phyloP scores from a whole-genome alignment of 2,329 filamentous ascomycete genomes.

The Erysiphe pulchra region DNA sequence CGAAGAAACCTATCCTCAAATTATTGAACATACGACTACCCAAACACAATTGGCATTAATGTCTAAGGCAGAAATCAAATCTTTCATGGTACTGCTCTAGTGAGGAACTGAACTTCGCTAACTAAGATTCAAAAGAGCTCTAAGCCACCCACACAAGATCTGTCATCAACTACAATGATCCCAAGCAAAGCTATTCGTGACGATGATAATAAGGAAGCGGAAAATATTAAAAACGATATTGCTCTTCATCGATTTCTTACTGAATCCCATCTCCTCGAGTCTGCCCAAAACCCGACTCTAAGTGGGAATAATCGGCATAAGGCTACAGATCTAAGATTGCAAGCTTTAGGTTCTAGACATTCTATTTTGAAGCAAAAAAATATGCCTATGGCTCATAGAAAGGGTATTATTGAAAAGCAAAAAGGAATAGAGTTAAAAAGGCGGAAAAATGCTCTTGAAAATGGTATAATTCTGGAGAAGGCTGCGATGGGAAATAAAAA shows the following conservation, averaged over 20 bases:
- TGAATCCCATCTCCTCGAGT: constrained; percentile 69
- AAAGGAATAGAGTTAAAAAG: constrained; percentile 40
- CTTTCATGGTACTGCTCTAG: constrained; percentile 32
- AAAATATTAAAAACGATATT: constrained; percentile 70
- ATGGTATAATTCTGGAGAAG: constrained; percentile 66
- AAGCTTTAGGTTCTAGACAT: constrained; percentile 51
- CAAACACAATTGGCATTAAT: constrained; percentile 15
- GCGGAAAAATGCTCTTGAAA: constrained; percentile 60
- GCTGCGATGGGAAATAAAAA: constrained; percentile 15
- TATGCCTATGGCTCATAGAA: constrained; percentile 72
- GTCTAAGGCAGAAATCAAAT: constrained; percentile 45
- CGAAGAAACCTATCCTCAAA: constrained; percentile 17
- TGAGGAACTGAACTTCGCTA: background rate
- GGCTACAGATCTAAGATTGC: constrained; percentile 62
- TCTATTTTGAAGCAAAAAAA: constrained; percentile 55
- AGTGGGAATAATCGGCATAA: constrained; percentile 50
- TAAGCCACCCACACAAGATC: constrained; percentile 8
- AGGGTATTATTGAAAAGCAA: constrained; percentile 54
- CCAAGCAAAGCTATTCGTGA: constrained; percentile 13
- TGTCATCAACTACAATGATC: constrained; percentile 7
- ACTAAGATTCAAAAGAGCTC: constrained; percentile 7
- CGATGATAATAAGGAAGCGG: constrained; percentile 31
- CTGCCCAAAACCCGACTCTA: constrained; percentile 22
- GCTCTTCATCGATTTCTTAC: constrained; percentile 72
- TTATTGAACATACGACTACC: constrained; percentile 17